Percentiles rank a stretch among this genome's conserved stretches.
Conservation (phyloP, 1,284 basidiomycete genomes). For the Moesziomyces antarcticus region DNA sequence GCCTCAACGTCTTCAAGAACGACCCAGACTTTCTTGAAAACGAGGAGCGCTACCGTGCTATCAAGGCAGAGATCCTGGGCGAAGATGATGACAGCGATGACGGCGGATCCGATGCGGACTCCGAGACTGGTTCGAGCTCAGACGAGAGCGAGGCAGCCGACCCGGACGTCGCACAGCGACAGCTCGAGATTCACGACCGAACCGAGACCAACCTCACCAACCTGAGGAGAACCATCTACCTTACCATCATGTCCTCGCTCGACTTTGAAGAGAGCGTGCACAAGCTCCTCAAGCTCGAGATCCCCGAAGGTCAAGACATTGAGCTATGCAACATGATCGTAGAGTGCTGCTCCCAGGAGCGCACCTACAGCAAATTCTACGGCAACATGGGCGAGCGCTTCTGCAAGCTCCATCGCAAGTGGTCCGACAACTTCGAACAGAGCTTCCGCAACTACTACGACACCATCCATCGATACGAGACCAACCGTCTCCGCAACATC, state of each 20-base stretch:
- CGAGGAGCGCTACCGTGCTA: slow-evolving; percentile 90
- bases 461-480: slow-evolving; percentile 98
- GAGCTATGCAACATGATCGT: slow-evolving; percentile 98
- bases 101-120: slow-evolving; percentile 35
- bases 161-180: slow-evolving; percentile 68
- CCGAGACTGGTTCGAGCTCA: slow-evolving; percentile 64
- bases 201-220: slow-evolving; percentile 97
- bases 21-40: slow-evolving; percentile 89
- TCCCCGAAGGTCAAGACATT: slow-evolving; percentile 92
- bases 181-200: slow-evolving; percentile 85
- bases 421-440: slow-evolving; percentile 88
- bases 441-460: slow-evolving; percentile 92
- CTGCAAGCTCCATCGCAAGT: slow-evolving; percentile 91
- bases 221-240: slow-evolving; percentile 89
- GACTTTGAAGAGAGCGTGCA: slow-evolving; percentile 97
- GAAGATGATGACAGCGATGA: slow-evolving; percentile 56
- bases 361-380: slow-evolving; percentile 95
- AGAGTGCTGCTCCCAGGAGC: slow-evolving; percentile 99
- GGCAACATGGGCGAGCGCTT: slow-evolving; percentile 95
- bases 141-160: slow-evolving; percentile 74
- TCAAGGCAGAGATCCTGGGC: slow-evolving; percentile 93
- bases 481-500: slow-evolving; percentile 96
- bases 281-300: slow-evolving; percentile 92
- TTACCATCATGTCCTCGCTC: slow-evolving; percentile 86
- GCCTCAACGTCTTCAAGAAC: slow-evolving; percentile 93